phyloP scores from a whole-genome alignment of 768 basidiomycete species.

The Trametes cingulata region DNA sequence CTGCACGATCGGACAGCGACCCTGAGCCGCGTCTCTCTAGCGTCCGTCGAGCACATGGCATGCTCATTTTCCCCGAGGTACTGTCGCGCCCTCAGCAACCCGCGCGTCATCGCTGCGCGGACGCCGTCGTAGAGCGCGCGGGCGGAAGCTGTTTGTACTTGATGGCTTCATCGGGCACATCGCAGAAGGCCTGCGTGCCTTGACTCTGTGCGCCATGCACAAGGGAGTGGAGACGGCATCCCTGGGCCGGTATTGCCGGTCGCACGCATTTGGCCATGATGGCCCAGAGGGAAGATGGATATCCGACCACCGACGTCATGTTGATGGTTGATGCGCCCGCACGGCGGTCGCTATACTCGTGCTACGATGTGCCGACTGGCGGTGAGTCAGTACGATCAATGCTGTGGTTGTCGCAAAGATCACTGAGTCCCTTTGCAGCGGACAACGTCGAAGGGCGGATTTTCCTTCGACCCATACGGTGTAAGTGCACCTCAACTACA shows the following conservation, averaged over 20 bases:
- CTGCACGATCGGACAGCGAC: neutral
- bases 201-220: conserved; percentile 5
- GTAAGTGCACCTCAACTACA: no score
- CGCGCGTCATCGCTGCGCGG: conserved; percentile 2
- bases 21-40: neutral
- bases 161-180: neutral
- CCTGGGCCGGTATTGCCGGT: conserved; percentile 11
- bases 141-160: neutral
- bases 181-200: conserved; percentile 4
- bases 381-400: neutral
- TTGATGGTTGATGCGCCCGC: conserved; percentile 6
- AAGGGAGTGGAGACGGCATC: conserved; percentile 14
- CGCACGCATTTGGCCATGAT: neutral
- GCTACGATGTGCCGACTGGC: neutral
- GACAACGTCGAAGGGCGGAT: no score
- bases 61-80: conserved; percentile 5
- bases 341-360: neutral
- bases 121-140: neutral
- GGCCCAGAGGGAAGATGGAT: neutral
- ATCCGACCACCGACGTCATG: conserved; percentile 13
- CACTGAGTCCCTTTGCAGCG: no score
- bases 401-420: no score
- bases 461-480: no score
- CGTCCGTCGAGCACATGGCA: conserved; percentile 5
- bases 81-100: neutral